Percentiles rank a stretch among this genome's conserved stretches.
phyloP scores from a whole-genome alignment of 140 eudicot genomes.

The Flaveria floridana region DNA sequence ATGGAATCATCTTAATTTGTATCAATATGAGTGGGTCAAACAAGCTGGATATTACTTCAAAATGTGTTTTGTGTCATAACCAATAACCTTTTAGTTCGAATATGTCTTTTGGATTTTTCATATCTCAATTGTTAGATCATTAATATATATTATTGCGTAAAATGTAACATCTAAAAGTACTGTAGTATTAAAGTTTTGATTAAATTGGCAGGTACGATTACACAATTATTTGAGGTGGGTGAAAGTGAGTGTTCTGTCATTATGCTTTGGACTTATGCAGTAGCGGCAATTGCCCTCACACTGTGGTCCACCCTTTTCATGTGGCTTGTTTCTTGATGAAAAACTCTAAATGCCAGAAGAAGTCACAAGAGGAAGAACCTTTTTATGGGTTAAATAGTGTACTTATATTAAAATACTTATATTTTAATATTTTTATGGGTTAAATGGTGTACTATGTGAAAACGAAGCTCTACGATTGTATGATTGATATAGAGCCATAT shows the following conservation, averaged over 20 bases:
- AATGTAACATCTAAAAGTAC: background rate
- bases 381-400: background rate
- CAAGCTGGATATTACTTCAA: background rate
- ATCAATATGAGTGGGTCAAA: background rate
- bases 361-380: background rate
- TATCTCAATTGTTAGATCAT: background rate
- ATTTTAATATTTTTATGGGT: background rate
- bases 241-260: constrained; percentile 61
- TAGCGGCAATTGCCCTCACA: constrained; percentile 49
- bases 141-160: background rate
- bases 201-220: constrained; percentile 48
- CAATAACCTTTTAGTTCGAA: background rate
- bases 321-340: constrained; percentile 50
- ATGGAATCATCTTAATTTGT: no score
- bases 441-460: background rate
- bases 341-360: background rate
- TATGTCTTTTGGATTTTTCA: background rate
- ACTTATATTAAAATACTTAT: background rate
- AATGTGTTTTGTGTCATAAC: background rate
- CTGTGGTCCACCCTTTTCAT: constrained; percentile 51
- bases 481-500: background rate
- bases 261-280: constrained; percentile 52
- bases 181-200: background rate
- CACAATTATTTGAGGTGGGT: constrained; percentile 53
- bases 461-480: background rate